These are phyloP conservation scores for Colletotrichum sp. DNA, from an alignment of 2,329 filamentous ascomycete genomes.

Conservation along the genomic window DNA sequence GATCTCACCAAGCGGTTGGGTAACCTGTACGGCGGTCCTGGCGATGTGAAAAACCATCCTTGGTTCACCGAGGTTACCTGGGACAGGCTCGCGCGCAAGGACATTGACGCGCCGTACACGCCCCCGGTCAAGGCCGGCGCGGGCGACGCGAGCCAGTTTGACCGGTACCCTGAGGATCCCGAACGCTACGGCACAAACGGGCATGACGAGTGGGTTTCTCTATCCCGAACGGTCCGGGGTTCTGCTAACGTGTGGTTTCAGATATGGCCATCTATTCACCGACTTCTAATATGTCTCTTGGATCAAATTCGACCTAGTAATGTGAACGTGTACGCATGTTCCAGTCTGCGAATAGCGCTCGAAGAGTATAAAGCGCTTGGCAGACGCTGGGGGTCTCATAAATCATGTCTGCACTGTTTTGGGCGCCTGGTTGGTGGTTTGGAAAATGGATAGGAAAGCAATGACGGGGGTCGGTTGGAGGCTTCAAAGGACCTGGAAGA, in stretches of 20 bases:
- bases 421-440: slow-evolving; percentile 16
- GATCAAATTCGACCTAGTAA: not conserved
- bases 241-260: slow-evolving; percentile 35
- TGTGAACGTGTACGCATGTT: not conserved
- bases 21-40: slow-evolving; percentile 88
- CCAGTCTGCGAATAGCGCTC: not conserved
- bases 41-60: slow-evolving; percentile 92
- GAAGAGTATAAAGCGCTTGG: slow-evolving; percentile 9
- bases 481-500: slow-evolving; percentile 8
- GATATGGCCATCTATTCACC: slow-evolving; percentile 75
- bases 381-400: not conserved
- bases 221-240: not conserved
- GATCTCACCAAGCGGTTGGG: slow-evolving; percentile 95
- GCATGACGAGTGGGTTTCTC: slow-evolving; percentile 79
- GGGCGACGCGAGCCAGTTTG: slow-evolving; percentile 96
- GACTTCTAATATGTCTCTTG: slow-evolving; percentile 64
- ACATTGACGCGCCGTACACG: slow-evolving; percentile 98
- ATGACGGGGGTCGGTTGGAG: not conserved
- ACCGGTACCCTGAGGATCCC: slow-evolving; percentile 96
- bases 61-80: slow-evolving; percentile 99
- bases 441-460: slow-evolving; percentile 15
- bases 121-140: slow-evolving; percentile 93
- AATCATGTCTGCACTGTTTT: slow-evolving; percentile 15
- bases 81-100: slow-evolving; percentile 92
- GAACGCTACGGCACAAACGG: slow-evolving; percentile 85